A percentile compares a stretch with the other conserved stretches of the same genome.
These are phyloP conservation scores for Phytophthora podocarpi DNA, from an alignment of 352 stramenopile genomes.

Conservation along the genomic window DNA sequence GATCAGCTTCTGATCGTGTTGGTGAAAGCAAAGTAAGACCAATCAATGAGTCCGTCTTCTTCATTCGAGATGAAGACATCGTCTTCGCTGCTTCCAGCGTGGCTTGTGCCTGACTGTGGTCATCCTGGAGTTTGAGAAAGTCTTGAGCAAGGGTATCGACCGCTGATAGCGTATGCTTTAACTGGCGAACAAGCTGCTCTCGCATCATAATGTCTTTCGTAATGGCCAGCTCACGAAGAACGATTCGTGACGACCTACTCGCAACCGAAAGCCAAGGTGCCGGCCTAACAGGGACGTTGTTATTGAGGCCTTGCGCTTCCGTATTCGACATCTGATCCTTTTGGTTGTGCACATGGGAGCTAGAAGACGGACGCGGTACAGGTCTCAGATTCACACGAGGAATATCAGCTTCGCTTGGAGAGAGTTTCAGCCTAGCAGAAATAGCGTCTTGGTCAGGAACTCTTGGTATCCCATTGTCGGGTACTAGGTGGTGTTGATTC, in stretches of 20 bases:
- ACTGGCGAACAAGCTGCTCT: slow-evolving; percentile 56
- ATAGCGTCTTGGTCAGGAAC: background rate
- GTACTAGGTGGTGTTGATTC: slow-evolving; percentile 19
- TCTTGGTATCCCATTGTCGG: background rate
- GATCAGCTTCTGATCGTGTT: slow-evolving; percentile 6
- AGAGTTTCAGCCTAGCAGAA: slow-evolving; percentile 2
- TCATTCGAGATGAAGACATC: slow-evolving; percentile 25
- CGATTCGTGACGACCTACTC: slow-evolving; percentile 37
- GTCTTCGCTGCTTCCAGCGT: slow-evolving; percentile 13
- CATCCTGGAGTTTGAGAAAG: slow-evolving; percentile 31
- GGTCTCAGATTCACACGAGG: background rate
- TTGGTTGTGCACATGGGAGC: background rate
- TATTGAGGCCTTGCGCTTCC: background rate
- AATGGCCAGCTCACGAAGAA: slow-evolving; percentile 53
- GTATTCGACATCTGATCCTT: slow-evolving; percentile 3
- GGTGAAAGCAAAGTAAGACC: slow-evolving; percentile 16
- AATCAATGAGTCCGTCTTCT: slow-evolving; percentile 28
- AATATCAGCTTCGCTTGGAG: slow-evolving; percentile 21
- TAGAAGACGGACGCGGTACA: slow-evolving; percentile 3
- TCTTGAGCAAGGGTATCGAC: slow-evolving; percentile 41
- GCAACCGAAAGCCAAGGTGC: slow-evolving; percentile 21
- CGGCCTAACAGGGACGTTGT: background rate
- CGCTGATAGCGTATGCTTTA: slow-evolving; percentile 29
- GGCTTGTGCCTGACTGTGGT: slow-evolving; percentile 22
- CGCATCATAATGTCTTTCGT: slow-evolving; percentile 68